Evolutionary conservation across 352 stramenopile species (phyloP), one percentile per base, ranked within the genome.

Genomic region (Lagenidium sp.): DNA sequence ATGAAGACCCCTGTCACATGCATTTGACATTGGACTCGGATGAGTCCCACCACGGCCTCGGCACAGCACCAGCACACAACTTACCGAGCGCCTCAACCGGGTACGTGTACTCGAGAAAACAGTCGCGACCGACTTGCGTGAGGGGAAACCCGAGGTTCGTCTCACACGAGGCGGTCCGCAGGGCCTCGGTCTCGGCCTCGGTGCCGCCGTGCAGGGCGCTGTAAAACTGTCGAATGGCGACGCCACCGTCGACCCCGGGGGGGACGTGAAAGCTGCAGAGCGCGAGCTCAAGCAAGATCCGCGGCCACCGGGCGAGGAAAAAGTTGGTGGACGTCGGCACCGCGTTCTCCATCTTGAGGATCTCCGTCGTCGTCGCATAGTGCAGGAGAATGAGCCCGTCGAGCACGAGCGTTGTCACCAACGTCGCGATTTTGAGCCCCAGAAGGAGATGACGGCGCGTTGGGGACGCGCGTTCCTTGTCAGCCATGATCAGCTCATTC

Each of bases 211-310:
- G n/a, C n/a, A 66, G 41, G 18, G 42, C 38, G 43, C 68, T 68
- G 30, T 83, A 49, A 16, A 79, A 62, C 36, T 85, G 72, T 16
- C 41, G 29, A 22, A 85, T 66, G 8, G 60, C 47, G 41, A 85
- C 47, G 8, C 36, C 36, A 18, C 69, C 67, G 8, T 22, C 41
- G 7, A 84, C 31, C 0, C 69, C 67, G 1, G 68, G 67, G 15
- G 75, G 75, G 30, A 88, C 62, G 29, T 84, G 72, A 31, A 83
- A 88, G 24, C 69, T 65, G 38, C 75, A 85, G 4, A 82, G 35
- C 13, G 79, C 3, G 18, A 88, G 34, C 55, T 88, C 75, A 3
- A 87, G 21, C 11, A 74, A 10, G 7, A 86, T 61, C 35, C 24
- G 57, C 11, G 3, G 68, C 8, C 31, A 63, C 44, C 44, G 60